Conservation (phyloP, 179 eudicot genomes). For the Corrigiola litoralis region DNA sequence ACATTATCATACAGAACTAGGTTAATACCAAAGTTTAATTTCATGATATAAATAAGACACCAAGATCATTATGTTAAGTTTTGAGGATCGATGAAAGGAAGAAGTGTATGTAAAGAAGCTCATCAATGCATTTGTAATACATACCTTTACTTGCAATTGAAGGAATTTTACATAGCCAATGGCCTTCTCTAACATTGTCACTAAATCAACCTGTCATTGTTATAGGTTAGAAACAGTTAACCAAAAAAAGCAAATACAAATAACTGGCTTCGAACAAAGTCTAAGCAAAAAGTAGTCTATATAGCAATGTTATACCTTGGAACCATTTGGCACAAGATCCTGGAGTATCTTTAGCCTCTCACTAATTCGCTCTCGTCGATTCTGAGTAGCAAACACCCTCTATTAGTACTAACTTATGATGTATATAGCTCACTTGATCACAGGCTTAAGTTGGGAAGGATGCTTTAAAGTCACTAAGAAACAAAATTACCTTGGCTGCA, state of each 20-base stretch:
- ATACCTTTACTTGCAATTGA: conserved; percentile 90
- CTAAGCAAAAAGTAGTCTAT: neutral
- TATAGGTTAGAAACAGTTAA: neutral
- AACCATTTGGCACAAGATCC: conserved; percentile 91
- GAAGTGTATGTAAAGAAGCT: neutral
- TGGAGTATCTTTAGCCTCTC: conserved; percentile 83
- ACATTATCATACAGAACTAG: neutral
- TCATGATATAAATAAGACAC: too few species aligned
- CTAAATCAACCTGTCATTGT: conserved; percentile 77
- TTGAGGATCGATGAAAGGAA: too few species aligned
- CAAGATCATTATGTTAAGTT: too few species aligned
- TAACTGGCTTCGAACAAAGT: too few species aligned
- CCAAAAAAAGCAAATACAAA: neutral
- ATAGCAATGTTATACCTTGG: conserved; percentile 47
- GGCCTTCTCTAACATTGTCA: conserved; percentile 94
- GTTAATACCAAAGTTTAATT: too few species aligned
- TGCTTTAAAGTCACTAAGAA: neutral
- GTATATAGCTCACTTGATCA: neutral
- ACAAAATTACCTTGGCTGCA: conserved; percentile 74
- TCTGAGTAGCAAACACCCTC: conserved; percentile 34
- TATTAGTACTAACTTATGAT: neutral
- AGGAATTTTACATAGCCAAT: conserved; percentile 91
- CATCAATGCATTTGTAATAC: too few species aligned
- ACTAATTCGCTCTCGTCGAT: conserved; percentile 89
- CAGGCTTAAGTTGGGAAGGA: neutral